Evolutionary conservation across 73 alveolate genomes (phyloP).

Genomic region (Effrenium voratum): DNA sequence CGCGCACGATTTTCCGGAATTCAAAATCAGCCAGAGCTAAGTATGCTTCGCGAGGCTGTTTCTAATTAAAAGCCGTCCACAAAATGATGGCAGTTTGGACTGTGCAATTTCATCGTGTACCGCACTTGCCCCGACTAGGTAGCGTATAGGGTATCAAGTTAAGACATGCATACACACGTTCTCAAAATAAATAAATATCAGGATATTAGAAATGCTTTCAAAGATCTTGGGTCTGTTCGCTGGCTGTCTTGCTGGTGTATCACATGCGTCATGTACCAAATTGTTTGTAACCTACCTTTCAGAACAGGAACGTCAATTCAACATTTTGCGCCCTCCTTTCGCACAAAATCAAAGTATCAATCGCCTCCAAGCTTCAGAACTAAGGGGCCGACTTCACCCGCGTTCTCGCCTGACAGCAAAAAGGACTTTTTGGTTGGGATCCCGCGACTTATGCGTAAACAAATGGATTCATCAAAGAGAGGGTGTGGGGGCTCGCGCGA

Average conservation of each 20-base stretch:
- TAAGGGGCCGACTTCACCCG: background rate
- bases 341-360: background rate
- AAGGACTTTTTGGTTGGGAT: background rate
- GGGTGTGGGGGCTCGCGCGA: background rate
- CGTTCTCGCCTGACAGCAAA: background rate
- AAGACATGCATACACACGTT: background rate
- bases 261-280: too few relatives aligned
- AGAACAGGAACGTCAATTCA: too few relatives aligned
- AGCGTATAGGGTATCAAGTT: background rate
- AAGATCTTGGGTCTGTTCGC: background rate
- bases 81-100: too few relatives aligned
- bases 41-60: too few relatives aligned
- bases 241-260: too few relatives aligned
- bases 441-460: background rate
- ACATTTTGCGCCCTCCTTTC: background rate
- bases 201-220: background rate
- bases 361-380: background rate
- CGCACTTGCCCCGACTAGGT: too few relatives aligned
- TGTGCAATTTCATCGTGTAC: too few relatives aligned
- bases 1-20: too few relatives aligned
- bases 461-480: background rate
- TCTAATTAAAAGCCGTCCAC: too few relatives aligned
- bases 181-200: background rate
- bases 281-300: too few relatives aligned
- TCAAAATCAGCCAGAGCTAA: too few relatives aligned